Percentiles rank a stretch among this genome's conserved stretches.
Conservation (phyloP, 176 grass and related monocot genomes). For the Microstegium vimineum region DNA sequence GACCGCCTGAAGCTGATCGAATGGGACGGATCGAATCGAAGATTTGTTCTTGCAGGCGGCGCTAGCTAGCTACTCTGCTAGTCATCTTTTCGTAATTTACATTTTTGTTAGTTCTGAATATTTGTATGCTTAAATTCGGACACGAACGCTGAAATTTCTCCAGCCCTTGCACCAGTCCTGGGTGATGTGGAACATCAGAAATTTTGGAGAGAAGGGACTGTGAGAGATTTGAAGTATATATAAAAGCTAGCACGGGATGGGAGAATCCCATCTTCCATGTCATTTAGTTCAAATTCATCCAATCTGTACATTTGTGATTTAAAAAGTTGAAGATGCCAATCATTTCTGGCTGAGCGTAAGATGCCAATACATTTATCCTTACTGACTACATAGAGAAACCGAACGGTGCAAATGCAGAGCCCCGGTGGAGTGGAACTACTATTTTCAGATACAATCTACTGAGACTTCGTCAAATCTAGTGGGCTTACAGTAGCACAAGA, state of each 20-base stretch:
- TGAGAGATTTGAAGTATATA: not conserved
- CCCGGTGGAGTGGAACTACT: not conserved
- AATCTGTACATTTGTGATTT: not conserved
- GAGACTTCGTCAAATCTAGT: not conserved
- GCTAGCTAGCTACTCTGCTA: conserved; percentile 14
- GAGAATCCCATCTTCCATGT: conserved; percentile 36
- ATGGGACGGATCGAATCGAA: conserved; percentile 27
- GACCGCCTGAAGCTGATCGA: conserved; percentile 10
- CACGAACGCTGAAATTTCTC: not conserved
- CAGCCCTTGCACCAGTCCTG: not conserved
- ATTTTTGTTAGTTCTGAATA: conserved; percentile 8
- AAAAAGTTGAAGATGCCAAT: not conserved
- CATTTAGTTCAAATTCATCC: not conserved
- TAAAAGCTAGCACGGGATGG: conserved; percentile 27
- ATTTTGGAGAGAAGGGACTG: not conserved
- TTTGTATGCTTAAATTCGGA: not conserved
- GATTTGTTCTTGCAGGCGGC: conserved; percentile 30
- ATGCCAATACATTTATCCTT: not conserved
- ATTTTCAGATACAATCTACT: conserved; percentile 1
- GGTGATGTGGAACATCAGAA: not conserved
- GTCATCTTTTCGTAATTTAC: not conserved
- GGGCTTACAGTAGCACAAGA: conserved; percentile 2
- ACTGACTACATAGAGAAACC: not conserved
- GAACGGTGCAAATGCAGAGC: not conserved
- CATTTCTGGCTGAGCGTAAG: not conserved